Base-by-base conservation (phyloP, 495 filamentous ascomycete species). In the Aspergillus indologenus region DNA sequence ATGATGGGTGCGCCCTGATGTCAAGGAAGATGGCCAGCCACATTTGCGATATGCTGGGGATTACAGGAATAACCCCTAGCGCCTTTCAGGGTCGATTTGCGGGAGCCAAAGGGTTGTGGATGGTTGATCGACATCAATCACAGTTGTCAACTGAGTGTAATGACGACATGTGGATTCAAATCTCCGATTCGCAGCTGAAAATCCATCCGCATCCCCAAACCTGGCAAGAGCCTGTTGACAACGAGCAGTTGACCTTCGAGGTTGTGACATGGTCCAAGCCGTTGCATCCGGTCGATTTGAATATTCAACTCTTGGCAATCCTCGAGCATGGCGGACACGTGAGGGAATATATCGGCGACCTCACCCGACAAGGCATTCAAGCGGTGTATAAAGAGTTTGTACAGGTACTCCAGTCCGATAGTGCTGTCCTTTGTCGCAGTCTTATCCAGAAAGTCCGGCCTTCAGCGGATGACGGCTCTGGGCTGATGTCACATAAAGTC, bases 91-190 rank as follows among this genome's bases (percentile, higher is more conserved):
- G 79, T 12, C 80, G 93, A 44, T 85, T 98, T 59, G 89, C 86
- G 2, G 85, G 89, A 6, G 90, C 90, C 1, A 97, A 98, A 71
- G 94, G 94, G 2, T 74, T 97, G 44, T 97, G 93, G 92, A 84
- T 92, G 72, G 79, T 93, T 17, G 85, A 87, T 61, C 59, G 58
- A n/a, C 67, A 75, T 45, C 22, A 61, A 12, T 72, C 71, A 2
- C 58, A 60, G 3, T 53, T 73, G 20, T 46, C 49, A 12, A 42
- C 57, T 4, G 76, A 40, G 12, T 40, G 76, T 9, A 68, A 69
- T 2, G 64, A 74, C 45, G 72, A 76, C 54, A 44, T 73, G 56
- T 96, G 89, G 87, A 91, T 97, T 55, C 83, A 91, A 56, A 85
- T 95, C 7, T 87, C 82, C 3, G 79, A 85, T 5, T 93, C 89